Evolutionary conservation across 1,284 basidiomycete genomes (phyloP), one percentile per base, ranked within the genome.

Genomic region (Ustilago xerochloae): DNA sequence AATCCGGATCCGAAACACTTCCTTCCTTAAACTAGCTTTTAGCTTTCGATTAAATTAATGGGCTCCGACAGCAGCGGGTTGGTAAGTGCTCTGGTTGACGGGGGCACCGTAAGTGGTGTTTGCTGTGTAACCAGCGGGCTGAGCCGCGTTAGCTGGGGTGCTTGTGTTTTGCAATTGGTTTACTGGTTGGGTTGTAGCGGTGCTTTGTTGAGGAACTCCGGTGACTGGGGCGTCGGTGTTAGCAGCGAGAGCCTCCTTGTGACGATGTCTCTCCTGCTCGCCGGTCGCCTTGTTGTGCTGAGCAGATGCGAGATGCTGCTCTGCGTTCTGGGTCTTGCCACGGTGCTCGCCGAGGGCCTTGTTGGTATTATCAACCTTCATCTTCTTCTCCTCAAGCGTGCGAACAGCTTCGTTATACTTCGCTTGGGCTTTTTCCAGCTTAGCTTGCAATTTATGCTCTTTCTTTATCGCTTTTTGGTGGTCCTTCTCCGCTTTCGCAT

Each of bases 361-460:
- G 16, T 51, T 24, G 26, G 56, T 29, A 28, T 46, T 63, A 18
- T 70, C 66, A 2, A 75, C 45, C 60, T 69, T 62, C 66, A 75
- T 66, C 60, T 65, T 63, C 63, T 66, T 69, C 56, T 75, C 72
- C 20, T 75, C 72, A 5, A 75, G 49, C 0, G 51, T 60, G 0
- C 72, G 59, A 0, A 75, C 60, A 6, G 72, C 29, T 10, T 51
- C 63, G 41, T 70, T 75, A 60, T 75, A 47, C 56, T 70, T 69
- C 30, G 62, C 28, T 32, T 64, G 62, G 4, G 59, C 56, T 46
- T 75, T 75, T 16, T 75, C 71, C 0, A 75, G 59, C 48, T 65
- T 70, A 10, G 66, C 66, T 6, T 59, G 55, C 9, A 68, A 26
- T 41, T 75, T 70, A 66, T 70, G 71, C 48, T 75, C 71, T 47